A percentile compares a stretch with the other conserved stretches of the same genome.
Evolutionary conservation across 768 basidiomycete genomes (phyloP).

Genomic region (Mycena epipterygia): DNA sequence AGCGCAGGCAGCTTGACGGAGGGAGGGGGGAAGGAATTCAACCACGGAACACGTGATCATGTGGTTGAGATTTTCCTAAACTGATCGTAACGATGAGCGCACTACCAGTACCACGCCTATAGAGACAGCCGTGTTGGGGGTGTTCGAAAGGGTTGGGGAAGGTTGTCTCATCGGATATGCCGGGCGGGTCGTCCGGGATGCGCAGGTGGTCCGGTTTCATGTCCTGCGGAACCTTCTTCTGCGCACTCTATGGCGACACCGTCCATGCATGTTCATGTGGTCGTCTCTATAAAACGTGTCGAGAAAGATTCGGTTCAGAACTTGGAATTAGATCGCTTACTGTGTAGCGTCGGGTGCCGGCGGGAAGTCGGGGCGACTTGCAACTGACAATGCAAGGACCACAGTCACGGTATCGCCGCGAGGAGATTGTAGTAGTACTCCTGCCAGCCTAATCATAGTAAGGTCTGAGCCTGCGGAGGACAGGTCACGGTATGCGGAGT

Average conservation of each 20-base stretch:
- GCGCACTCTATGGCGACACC: not conserved
- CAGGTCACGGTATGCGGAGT: not conserved
- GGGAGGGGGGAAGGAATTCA: no score
- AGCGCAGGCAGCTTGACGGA: no score
- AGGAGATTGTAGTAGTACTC: slow-evolving; percentile 13
- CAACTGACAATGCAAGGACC: slow-evolving; percentile 6
- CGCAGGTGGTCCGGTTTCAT: not conserved
- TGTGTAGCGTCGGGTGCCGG: not conserved
- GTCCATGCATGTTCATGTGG: not conserved
- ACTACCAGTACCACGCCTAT: slow-evolving; percentile 4
- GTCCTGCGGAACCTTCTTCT: not conserved
- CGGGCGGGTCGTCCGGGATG: slow-evolving; percentile 3
- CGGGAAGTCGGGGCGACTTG: slow-evolving; percentile 11
- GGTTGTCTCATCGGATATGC: not conserved
- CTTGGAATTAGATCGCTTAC: not conserved
- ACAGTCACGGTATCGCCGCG: slow-evolving; percentile 6
- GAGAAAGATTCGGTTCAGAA: not conserved
- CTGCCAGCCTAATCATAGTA: slow-evolving; percentile 12
- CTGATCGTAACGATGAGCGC: slow-evolving; percentile 7
- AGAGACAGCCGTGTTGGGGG: not conserved
- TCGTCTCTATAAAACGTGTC: not conserved
- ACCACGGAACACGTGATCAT: no score
- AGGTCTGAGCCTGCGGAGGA: not conserved
- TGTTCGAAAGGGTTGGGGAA: slow-evolving; percentile 16
- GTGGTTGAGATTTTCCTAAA: no score